These are phyloP conservation scores for Dictyostelium purpureum DNA, from an alignment of 78 protist species.

Conservation along the genomic window DNA sequence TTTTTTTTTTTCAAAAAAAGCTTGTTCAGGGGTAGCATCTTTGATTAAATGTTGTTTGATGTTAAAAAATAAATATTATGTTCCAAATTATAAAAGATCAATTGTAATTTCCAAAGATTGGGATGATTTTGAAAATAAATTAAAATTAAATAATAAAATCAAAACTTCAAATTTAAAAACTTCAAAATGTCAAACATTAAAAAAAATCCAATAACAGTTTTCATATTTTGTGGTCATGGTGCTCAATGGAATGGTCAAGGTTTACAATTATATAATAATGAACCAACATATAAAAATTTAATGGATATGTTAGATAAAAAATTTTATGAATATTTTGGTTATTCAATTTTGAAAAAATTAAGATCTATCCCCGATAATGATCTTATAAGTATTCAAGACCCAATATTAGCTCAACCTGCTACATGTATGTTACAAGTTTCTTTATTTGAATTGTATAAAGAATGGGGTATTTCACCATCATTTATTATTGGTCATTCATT, in stretches of 20 bases:
- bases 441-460: not conserved
- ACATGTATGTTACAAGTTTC: constrained; percentile 30
- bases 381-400: not conserved
- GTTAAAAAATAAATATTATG: constrained; percentile 30
- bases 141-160: not conserved
- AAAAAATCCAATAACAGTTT: not conserved
- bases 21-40: constrained; percentile 69
- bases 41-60: constrained; percentile 63
- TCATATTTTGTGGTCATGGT: constrained; percentile 78
- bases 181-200: not conserved
- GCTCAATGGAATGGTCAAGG: constrained; percentile 76
- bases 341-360: not conserved
- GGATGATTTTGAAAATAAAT: not conserved
- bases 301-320: not conserved
- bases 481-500: constrained; percentile 58
- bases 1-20: not conserved
- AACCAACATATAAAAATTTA: not conserved
- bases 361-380: not conserved
- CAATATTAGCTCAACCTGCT: constrained; percentile 54
- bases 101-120: not conserved
- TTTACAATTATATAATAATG: not conserved
- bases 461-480: constrained; percentile 26
- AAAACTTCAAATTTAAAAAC: not conserved
- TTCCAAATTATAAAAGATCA: constrained; percentile 24
- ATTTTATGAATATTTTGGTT: not conserved